Evolutionary conservation across 2,329 filamentous ascomycete species (phyloP).

Genomic region (Ophiocordyceps camponoti-leonardi): DNA sequence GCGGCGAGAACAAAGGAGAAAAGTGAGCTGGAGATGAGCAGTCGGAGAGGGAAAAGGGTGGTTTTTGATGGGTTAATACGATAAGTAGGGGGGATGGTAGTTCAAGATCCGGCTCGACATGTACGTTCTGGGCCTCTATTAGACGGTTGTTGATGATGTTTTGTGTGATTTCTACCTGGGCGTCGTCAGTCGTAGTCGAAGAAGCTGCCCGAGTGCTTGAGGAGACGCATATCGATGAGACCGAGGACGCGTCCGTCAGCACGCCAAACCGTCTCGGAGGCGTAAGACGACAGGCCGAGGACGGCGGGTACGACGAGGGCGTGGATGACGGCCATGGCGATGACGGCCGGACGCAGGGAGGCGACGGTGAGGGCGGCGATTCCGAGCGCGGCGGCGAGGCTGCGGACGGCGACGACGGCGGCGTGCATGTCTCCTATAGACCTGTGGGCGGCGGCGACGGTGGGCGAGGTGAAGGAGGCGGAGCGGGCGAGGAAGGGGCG

Average conservation of each 20-base stretch:
- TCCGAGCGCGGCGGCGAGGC: constrained; percentile 23
- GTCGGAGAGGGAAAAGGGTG: not conserved
- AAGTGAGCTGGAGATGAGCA: not conserved
- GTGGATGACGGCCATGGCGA: constrained; percentile 25
- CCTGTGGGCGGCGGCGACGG: constrained; percentile 25
- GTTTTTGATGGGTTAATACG: no score
- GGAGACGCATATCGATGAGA: constrained; percentile 23
- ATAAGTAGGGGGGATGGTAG: no score
- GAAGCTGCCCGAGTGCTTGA: constrained; percentile 26
- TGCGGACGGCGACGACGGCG: constrained; percentile 22
- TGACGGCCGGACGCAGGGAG: constrained; percentile 27
- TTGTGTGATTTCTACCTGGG: not conserved
- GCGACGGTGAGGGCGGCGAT: constrained; percentile 31
- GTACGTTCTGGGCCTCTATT: not conserved
- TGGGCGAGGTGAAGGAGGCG: constrained; percentile 29
- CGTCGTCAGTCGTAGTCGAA: constrained; percentile 21
- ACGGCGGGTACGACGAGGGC: constrained; percentile 17
- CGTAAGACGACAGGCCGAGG: constrained; percentile 22
- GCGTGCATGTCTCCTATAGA: constrained; percentile 31
- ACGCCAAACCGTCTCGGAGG: constrained; percentile 21
- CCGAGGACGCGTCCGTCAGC: constrained; percentile 30
- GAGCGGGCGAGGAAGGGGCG: constrained; percentile 27
- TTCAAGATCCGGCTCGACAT: not conserved
- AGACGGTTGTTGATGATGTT: not conserved
- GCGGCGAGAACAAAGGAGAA: not conserved